These are phyloP conservation scores for Pseudophaeomoniella oleicola DNA, from an alignment of 2,329 filamentous ascomycete genomes.

Conservation along the genomic window DNA sequence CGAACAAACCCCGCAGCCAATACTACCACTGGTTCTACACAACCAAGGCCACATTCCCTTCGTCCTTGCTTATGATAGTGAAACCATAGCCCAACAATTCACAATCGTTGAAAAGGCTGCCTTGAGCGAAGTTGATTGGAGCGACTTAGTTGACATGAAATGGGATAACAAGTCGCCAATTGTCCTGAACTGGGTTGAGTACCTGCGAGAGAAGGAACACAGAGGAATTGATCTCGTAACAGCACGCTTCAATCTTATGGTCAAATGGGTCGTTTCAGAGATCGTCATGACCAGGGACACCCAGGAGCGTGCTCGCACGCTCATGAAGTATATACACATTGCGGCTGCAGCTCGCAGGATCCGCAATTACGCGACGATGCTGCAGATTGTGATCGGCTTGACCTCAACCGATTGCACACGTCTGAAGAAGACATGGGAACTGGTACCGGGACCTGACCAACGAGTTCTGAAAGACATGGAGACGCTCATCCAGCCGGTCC, in stretches of 20 bases:
- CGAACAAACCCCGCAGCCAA: not conserved
- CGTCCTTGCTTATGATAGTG: slow-evolving; percentile 47
- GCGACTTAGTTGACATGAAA: slow-evolving; percentile 48
- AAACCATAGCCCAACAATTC: slow-evolving; percentile 46
- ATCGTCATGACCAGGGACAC: slow-evolving; percentile 43
- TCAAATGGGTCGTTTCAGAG: slow-evolving; percentile 52
- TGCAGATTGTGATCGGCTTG: slow-evolving; percentile 49
- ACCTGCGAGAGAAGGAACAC: slow-evolving; percentile 38
- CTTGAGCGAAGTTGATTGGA: slow-evolving; percentile 52
- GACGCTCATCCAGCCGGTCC: slow-evolving; percentile 43
- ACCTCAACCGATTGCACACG: slow-evolving; percentile 44
- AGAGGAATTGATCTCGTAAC: slow-evolving; percentile 50
- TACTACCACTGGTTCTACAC: slow-evolving; percentile 3
- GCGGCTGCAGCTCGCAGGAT: slow-evolving; percentile 42
- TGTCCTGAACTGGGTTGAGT: slow-evolving; percentile 46
- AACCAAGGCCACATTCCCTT: slow-evolving; percentile 41
- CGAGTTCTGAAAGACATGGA: slow-evolving; percentile 44
- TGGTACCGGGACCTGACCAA: slow-evolving; percentile 39
- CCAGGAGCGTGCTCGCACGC: slow-evolving; percentile 43
- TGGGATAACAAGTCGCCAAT: slow-evolving; percentile 42
- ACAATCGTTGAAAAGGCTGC: slow-evolving; percentile 53
- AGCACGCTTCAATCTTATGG: slow-evolving; percentile 51
- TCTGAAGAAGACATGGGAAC: slow-evolving; percentile 43
- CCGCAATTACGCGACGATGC: slow-evolving; percentile 52
- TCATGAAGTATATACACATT: slow-evolving; percentile 50